Conservation (phyloP, 306 rosid genomes). For the Gastrolobium bilobum region DNA sequence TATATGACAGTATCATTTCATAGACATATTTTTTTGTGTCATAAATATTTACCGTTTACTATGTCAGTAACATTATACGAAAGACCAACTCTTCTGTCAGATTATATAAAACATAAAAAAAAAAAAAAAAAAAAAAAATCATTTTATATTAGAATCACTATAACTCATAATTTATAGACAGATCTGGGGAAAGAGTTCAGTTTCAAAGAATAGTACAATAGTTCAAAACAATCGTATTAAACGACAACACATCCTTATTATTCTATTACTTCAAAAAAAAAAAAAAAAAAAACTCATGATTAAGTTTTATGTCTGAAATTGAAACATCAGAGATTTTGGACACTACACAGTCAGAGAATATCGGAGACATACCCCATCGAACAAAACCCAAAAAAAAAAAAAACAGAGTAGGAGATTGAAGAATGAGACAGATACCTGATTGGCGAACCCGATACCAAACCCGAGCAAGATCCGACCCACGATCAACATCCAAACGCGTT, state of each 20-base stretch:
- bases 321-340: constrained; percentile 17
- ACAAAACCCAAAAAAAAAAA: background rate
- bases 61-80: constrained; percentile 6
- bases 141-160: too few species aligned
- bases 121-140: too few species aligned
- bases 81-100: constrained; percentile 5
- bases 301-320: constrained; percentile 2
- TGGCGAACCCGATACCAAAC: constrained; percentile 91
- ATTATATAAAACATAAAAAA: background rate
- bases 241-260: constrained; percentile 24
- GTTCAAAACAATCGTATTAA: constrained; percentile 25
- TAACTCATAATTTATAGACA: background rate
- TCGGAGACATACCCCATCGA: constrained; percentile 39
- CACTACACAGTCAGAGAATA: constrained; percentile 28
- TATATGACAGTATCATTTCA: too few species aligned
- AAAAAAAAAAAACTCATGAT: constrained; percentile 1
- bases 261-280: background rate
- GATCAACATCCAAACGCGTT: constrained; percentile 74
- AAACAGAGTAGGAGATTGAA: background rate
- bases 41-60: too few species aligned
- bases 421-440: constrained; percentile 67
- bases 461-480: constrained; percentile 95
- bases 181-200: constrained; percentile 40
- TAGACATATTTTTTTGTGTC: too few species aligned
- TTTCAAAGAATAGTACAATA: background rate